Evolutionary conservation across 345 rosid species (phyloP), one percentile per base, ranked within the genome.

Genomic region (Arabis hirsuta): DNA sequence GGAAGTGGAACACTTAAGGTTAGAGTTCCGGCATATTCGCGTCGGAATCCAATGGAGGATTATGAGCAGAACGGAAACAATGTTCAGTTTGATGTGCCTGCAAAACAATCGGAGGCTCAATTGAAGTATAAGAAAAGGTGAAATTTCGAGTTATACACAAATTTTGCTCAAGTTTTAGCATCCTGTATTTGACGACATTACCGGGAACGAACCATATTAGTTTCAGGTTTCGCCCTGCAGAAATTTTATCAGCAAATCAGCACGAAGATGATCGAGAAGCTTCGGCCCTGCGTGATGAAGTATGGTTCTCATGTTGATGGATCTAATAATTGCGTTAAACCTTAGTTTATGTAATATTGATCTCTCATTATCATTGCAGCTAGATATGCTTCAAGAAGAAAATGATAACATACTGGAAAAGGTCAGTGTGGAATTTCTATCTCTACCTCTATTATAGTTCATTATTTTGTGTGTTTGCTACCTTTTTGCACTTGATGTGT

Each of bases 201-300:
- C 34, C 47, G 46, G 52, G 46, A 62, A 39, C 19, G 42, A 20
- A 44, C 26, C n/a, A n/a, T 4, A 85, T 44, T 75, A 64, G 45
- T 73, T 81, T 77, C 80, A 96, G 99, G 86, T 86, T 87, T 82
- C 58, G 83, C 26, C 54, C 89, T 50, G 86, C 84, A 66, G 85
- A 67, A 67, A 73, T 51, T 62, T 57, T 16, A 82, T 78, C 74
- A 43, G 48, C 44, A 76, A 80, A 65, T 32, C 88, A 86, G 53
- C 20, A 67, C 12, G 95, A 87, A 60, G 91, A 92, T 83, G 88
- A 87, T 78, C 88, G 83, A 50, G 97, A 95, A 85, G 87, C 97
- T 73, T 96, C 98, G 59, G 96, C 96, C 4, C 89, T 96, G 73
- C 95, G 86, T 57, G 99, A 96, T 86, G 99, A 96, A 83, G 99